Evolutionary conservation across 2,329 filamentous ascomycete species (phyloP).

Genomic region (Fusarium graminum): DNA sequence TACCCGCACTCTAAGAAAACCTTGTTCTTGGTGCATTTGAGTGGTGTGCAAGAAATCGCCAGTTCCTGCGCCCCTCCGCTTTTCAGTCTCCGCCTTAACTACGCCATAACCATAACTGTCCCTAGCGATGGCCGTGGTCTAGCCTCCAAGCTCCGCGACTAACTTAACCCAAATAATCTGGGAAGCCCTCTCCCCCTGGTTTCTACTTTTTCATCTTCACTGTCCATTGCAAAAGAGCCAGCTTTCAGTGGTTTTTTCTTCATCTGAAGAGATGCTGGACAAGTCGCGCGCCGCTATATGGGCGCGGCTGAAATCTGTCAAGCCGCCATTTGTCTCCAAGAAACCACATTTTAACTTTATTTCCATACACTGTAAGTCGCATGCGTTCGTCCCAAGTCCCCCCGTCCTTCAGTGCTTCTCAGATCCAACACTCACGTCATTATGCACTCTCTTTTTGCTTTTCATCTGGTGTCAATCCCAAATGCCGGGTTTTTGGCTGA

Average conservation of each 20-base stretch:
- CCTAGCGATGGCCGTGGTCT: conserved; percentile 29
- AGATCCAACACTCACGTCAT: conserved; percentile 38
- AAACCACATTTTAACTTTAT: conserved; percentile 85
- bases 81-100: conserved; percentile 28
- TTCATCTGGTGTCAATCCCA: conserved; percentile 10
- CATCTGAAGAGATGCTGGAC: conserved; percentile 52
- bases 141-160: conserved; percentile 30
- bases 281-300: conserved; percentile 52
- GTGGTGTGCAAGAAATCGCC: conserved; percentile 32
- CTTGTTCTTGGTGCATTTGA: conserved; percentile 26
- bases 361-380: conserved; percentile 77
- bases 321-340: conserved; percentile 69
- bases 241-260: conserved; percentile 15
- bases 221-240: conserved; percentile 13
- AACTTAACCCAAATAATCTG: conserved; percentile 37
- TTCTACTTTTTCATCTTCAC: conserved; percentile 31
- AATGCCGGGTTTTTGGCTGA: conserved; percentile 39
- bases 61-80: conserved; percentile 24
- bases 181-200: conserved; percentile 28
- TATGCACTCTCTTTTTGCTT: conserved; percentile 31
- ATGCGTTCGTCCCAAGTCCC: conserved; percentile 2
- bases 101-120: conserved; percentile 42
- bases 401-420: conserved; percentile 7
- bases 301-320: conserved; percentile 62
- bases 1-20: conserved; percentile 31